These are phyloP conservation scores for Aspergillus steynii DNA, from an alignment of 495 filamentous ascomycete species.

Conservation along the genomic window DNA sequence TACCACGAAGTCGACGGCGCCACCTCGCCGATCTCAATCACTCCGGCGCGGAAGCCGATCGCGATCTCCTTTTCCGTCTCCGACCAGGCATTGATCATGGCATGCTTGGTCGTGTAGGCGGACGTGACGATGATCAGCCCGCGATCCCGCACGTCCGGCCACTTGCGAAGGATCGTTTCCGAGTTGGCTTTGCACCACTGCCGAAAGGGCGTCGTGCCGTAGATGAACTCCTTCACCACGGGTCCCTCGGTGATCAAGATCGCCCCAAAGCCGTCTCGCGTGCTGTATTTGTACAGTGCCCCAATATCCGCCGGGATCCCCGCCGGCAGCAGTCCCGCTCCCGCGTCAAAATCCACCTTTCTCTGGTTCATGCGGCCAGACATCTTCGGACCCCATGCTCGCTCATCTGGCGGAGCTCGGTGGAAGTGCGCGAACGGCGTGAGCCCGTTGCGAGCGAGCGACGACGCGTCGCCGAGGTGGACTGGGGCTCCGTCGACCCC, in stretches of 20 bases:
- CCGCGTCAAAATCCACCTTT: slow-evolving; percentile 5
- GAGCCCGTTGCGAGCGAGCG: slow-evolving; percentile 4
- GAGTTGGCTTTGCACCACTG: slow-evolving; percentile 10
- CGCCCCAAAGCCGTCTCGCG: slow-evolving; percentile 5
- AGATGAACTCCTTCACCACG: slow-evolving; percentile 8
- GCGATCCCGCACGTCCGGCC: slow-evolving; percentile 8
- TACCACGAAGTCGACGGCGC: slow-evolving; percentile 9
- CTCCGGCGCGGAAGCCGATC: slow-evolving; percentile 7
- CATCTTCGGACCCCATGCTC: slow-evolving; percentile 7
- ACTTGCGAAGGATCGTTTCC: background rate
- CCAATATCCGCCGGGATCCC: slow-evolving; percentile 6
- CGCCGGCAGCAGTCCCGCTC: background rate
- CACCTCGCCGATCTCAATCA: slow-evolving; percentile 8
- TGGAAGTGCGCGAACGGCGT: slow-evolving; percentile 7
- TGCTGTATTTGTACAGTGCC: slow-evolving; percentile 8
- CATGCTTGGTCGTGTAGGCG: slow-evolving; percentile 1
- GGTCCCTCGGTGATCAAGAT: slow-evolving; percentile 9
- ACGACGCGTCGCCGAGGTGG: slow-evolving; percentile 6
- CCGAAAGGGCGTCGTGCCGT: slow-evolving; percentile 7
- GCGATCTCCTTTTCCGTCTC: slow-evolving; percentile 5
- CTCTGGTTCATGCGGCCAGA: background rate
- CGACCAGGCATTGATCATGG: slow-evolving; percentile 11
- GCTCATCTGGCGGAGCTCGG: background rate
- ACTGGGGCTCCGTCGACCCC: slow-evolving; percentile 1
- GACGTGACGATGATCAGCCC: slow-evolving; percentile 9